Evolutionary conservation across 2,329 filamentous ascomycete genomes (phyloP), one percentile per base, ranked within the genome.

Genomic region (Aspergillus fischeri): DNA sequence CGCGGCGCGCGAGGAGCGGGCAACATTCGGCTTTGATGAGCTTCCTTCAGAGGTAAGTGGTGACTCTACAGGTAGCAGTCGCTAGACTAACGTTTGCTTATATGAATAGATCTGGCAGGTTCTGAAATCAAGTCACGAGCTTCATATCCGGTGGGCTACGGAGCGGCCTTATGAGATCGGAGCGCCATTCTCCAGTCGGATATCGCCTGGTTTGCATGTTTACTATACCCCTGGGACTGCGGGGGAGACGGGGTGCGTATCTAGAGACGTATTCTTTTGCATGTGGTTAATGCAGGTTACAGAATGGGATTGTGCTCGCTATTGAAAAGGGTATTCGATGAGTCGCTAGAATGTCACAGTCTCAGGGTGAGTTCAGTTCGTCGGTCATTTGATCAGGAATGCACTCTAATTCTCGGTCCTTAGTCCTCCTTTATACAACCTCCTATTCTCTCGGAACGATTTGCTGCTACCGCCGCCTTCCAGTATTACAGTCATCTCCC

Each of bases 111-210:
- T 94, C 17, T 81, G 80, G 58, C 73, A 80, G 27, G 74, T 88
- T 14, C 77, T 96, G 27, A 79, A 81, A 54, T 79, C 83, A 65
- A 85, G 83, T 61, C 83, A 88, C 65, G 86, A 91, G 71, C 76
- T 97, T 45, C 89, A 93, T 72, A 77, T 97, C 57, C 85, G 89
- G 70, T 96, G 92, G 90, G 81, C 84, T n/a, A 84, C 86, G 14
- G 77, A 84, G 2, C 66, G 69, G 6, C 67, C 80, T 1, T 87
- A 87, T 70, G 77, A 83, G 42, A 78, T 83, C 1, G 77, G 87
- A 48, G 81, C 86, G 42, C 92, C 92, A 1, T 88, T 94, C 66
- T 78, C 84, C 47, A 91, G 91, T 52, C 84, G 89, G 57, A 74
- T 92, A 14, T 86, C 91, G 1, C 87, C 92, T 0, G 93, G 93